Evolutionary conservation across 345 rosid species (phyloP).

Genomic region (Populus euphratica): DNA sequence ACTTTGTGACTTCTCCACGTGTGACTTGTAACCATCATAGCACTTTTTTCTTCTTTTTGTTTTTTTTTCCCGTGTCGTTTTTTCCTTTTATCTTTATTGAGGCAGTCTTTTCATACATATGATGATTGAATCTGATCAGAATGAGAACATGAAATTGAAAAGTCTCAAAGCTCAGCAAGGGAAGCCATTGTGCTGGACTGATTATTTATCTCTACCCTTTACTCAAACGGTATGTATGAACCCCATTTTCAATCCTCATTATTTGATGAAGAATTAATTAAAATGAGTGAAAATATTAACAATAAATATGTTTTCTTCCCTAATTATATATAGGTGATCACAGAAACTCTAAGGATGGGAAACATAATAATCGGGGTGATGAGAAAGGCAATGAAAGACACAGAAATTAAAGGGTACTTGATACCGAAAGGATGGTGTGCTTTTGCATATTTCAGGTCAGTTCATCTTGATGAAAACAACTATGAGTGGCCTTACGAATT

Average conservation of each 20-base stretch:
- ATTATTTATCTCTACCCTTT: slow-evolving; percentile 73
- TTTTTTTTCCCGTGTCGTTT: not conserved
- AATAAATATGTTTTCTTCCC: too few species aligned
- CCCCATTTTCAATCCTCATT: not conserved
- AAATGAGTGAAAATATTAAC: not conserved
- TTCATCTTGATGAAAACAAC: slow-evolving; percentile 81
- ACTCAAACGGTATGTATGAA: slow-evolving; percentile 61
- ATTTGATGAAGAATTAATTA: not conserved
- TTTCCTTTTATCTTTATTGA: not conserved
- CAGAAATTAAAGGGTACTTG: slow-evolving; percentile 70
- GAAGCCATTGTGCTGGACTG: slow-evolving; percentile 68
- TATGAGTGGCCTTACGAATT: slow-evolving; percentile 80
- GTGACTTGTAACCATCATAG: slow-evolving; percentile 15
- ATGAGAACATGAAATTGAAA: slow-evolving; percentile 79
- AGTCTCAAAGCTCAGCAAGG: slow-evolving; percentile 55
- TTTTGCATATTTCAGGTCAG: slow-evolving; percentile 79
- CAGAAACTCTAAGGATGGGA: slow-evolving; percentile 87
- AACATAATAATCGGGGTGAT: slow-evolving; percentile 85
- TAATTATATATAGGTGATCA: slow-evolving; percentile 54
- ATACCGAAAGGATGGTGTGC: slow-evolving; percentile 97
- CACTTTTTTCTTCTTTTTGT: not conserved
- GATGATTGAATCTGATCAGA: slow-evolving; percentile 35
- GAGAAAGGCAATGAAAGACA: slow-evolving; percentile 81
- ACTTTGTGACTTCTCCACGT: slow-evolving; percentile 3
- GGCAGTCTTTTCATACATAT: not conserved